Evolutionary conservation across 139 green algal genomes (phyloP), one percentile per base, ranked within the genome.

Genomic region (Microglena sp.): DNA sequence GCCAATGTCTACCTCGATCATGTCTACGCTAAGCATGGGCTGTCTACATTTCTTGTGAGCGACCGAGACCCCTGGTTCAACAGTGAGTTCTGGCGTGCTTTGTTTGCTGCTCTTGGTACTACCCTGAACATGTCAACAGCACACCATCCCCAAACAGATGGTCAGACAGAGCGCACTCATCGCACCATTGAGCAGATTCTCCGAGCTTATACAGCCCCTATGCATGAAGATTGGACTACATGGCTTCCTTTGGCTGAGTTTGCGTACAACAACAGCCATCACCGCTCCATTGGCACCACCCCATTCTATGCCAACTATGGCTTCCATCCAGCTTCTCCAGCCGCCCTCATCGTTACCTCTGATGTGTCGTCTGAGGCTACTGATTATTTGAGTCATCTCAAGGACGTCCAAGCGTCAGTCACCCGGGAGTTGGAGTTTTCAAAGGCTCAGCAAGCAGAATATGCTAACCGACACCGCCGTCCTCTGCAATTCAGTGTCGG

Each of bases 11-110:
- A 81, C 30, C 27, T 80, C n/a, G 21, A 78, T 18, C 15, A 78
- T 44, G 40, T 82, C 24, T 71, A 68, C 11, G 58, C 59, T 18
- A 62, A 68, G 5, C 74, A 86, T 62, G 82, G 82, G 11, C 15
- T 86, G 30, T 75, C 74, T 3, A 36, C 32, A 6, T 24, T 45
- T 26, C 77, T 84, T 64, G 50, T 88, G 11, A 81, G 70, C 59
- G 82, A 88, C 43, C 50, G 79, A 18, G 82, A 83, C 33, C 33
- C 67, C 0, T 35, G 60, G 5, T 87, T 90, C 50, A 68, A 43
- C 3, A n/a, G n/a, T n/a, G n/a, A n/a, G n/a, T n/a, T n/a, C n/a
- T n/a, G n/a, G n/a, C n/a, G n/a, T n/a, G n/a, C 58, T 30, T 26
- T 57, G 5, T 57, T 57, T 27, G 29, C 6, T 5, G 6, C 46